A percentile compares a stretch with the other conserved stretches of the same genome.
Evolutionary conservation across 2,329 filamentous ascomycete species (phyloP).

Genomic region (Chrysosporium keratinophilum): DNA sequence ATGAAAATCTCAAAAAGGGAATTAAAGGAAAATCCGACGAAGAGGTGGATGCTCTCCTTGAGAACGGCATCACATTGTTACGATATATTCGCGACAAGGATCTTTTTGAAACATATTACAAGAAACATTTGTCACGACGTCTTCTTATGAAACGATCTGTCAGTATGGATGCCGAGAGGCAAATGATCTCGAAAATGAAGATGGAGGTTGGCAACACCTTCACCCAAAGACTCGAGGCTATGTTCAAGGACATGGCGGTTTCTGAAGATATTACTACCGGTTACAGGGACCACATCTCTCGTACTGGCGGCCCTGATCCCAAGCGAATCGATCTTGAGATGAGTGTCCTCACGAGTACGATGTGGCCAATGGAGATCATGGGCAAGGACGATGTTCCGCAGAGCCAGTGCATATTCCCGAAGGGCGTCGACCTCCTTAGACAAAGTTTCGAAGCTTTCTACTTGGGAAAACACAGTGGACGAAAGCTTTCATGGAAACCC

Average conservation of each 20-base stretch:
- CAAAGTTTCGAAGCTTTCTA: slow-evolving; percentile 85
- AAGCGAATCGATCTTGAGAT: slow-evolving; percentile 68
- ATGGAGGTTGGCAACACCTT: slow-evolving; percentile 91
- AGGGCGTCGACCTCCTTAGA: slow-evolving; percentile 63
- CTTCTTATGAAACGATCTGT: slow-evolving; percentile 81
- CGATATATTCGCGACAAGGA: slow-evolving; percentile 88
- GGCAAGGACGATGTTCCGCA: slow-evolving; percentile 39
- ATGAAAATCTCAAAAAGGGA: slow-evolving; percentile 89
- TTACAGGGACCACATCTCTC: slow-evolving; percentile 62
- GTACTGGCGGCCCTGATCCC: slow-evolving; percentile 45
- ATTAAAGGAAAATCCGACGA: slow-evolving; percentile 85
- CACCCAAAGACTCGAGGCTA: slow-evolving; percentile 83
- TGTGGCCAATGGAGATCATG: slow-evolving; percentile 90
- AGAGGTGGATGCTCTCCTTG: slow-evolving; percentile 72
- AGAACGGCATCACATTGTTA: slow-evolving; percentile 80
- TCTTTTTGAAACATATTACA: slow-evolving; percentile 93
- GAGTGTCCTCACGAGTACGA: slow-evolving; percentile 81
- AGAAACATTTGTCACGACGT: slow-evolving; percentile 84
- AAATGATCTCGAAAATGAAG: slow-evolving; percentile 96
- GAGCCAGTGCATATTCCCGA: slow-evolving; percentile 58
- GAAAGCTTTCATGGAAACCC: slow-evolving; percentile 73
- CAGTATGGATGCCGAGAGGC: slow-evolving; percentile 83
- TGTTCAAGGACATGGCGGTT: slow-evolving; percentile 93
- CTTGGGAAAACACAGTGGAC: slow-evolving; percentile 71
- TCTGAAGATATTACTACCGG: slow-evolving; percentile 70